Evolutionary conservation across 352 stramenopile genomes (phyloP).

Genomic region (Phytopythium helicoides): DNA sequence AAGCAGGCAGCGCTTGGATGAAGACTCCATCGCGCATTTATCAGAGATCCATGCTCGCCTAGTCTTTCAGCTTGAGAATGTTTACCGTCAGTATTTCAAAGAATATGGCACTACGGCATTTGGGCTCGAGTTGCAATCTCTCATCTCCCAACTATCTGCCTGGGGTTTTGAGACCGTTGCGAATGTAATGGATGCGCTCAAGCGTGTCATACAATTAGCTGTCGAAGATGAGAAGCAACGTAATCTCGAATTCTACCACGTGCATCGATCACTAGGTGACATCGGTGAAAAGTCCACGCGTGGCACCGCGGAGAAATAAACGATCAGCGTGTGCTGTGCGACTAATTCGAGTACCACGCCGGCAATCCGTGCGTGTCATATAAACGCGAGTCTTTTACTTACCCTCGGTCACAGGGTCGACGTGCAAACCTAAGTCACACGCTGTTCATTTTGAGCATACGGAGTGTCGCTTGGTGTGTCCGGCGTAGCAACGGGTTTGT

Average conservation of each 20-base stretch:
- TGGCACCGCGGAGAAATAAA: too few relatives aligned
- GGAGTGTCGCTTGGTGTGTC: slow-evolving; percentile 4
- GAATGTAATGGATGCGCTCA: slow-evolving; percentile 23
- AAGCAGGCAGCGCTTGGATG: slow-evolving; percentile 14
- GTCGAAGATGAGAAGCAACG: slow-evolving; percentile 51
- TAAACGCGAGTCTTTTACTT: slow-evolving; percentile 1
- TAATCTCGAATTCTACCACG: slow-evolving; percentile 74
- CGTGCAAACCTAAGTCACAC: not conserved
- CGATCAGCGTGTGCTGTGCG: too few relatives aligned
- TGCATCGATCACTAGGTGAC: slow-evolving; percentile 12
- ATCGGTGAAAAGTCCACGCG: not conserved
- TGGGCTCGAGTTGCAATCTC: slow-evolving; percentile 22
- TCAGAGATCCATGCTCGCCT: slow-evolving; percentile 55
- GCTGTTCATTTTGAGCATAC: not conserved
- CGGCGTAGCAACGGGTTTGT: not conserved
- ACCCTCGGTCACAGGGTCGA: too few relatives aligned
- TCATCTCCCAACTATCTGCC: slow-evolving; percentile 20
- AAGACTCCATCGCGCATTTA: slow-evolving; percentile 28
- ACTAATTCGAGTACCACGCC: not conserved
- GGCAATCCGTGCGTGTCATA: not conserved
- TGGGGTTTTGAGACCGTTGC: slow-evolving; percentile 42
- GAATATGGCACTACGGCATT: slow-evolving; percentile 45
- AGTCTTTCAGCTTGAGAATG: slow-evolving; percentile 33
- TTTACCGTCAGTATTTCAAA: slow-evolving; percentile 32
- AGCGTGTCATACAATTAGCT: slow-evolving; percentile 16